Evolutionary conservation across 371 early-diverging fungal genomes (phyloP), one percentile per base, ranked within the genome.

Genomic region (Coemansia sp.): DNA sequence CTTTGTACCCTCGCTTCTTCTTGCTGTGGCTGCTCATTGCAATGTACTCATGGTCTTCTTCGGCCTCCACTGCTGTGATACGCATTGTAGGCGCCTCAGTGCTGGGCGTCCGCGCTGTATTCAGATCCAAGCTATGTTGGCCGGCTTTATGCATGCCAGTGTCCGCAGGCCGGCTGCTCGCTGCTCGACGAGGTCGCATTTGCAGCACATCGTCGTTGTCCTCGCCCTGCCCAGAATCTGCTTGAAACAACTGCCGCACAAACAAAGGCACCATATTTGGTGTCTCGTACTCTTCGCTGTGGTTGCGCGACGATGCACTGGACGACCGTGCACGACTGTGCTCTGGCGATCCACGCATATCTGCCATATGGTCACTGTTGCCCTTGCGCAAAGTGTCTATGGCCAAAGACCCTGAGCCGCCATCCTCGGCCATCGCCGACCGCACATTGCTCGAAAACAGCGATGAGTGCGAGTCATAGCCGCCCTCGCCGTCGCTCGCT

Each of bases 11-110:
- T 41, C 61, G 71, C 48, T 60, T 71, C 66, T 72, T 76, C 46
- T 68, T 76, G 23, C 36, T 61, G 8, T 65, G 65, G 57, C 48
- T 44, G 4, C 49, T 59, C 69, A 71, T 68, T 29, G 55, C 40
- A 32, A 71, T 68, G 28, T 71, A 76, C 62, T 68, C 74, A 29
- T 78, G 67, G 63, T 78, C 78, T 13, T 73, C 73, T 23, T 73
- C 74, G 17, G 78, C 78, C 40, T 73, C 78, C 24, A 78, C 74
- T 3, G 78, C 78, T 7, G 78, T 66, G 13, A 78, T 78, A 17
- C 67, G 70, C 78, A 78, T 66, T 1, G 74, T 73, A 9, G 78
- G 78, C n/a, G 52, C 53, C 4, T 61, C 78, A 0, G 67, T 53
- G 40, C 67, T 70, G 11, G 67, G 61, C 5, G 64, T 55, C 19